Base-by-base conservation (phyloP, 2,329 filamentous ascomycete genomes). In the Paecilomyces variotii region DNA sequence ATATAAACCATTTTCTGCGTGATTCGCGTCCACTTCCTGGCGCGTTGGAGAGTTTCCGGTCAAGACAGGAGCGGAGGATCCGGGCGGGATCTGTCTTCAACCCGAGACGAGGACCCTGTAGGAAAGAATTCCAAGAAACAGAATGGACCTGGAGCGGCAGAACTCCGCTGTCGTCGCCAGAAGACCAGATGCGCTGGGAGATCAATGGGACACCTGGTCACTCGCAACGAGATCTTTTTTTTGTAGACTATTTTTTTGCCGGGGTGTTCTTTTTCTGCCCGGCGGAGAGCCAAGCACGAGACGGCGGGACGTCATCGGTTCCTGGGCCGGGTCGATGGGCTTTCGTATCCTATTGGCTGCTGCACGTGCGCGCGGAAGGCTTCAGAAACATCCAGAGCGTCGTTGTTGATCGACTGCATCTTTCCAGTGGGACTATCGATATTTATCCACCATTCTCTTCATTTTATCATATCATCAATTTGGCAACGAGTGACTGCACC, bases 1-100 rank as follows among this genome's bases (percentile, higher is more conserved):
- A 99, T 91, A 82, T 97, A 97, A 62, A 94, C 92, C 91, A 97
- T 97, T 57, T 68, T 80, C 65, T 28, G 24, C 9, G 24, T 52
- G 24, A 27, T 1, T 28, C 50, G 27, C 10, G 39, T 45, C 39
- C 19, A 45, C n/a, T 24, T 32, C 30, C 30, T 32, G 30, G 30
- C 30, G 30, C 30, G 30, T 10, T 32, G 30, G 30, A 32, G 30
- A 32, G 30, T 10, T 32, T 32, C 30, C 4, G 30, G 11, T 14
- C 39, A 19, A 19, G 39, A 45, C 7, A 19, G 54, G n/a, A 34
- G 45, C 45, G 56, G 27, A 57, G 28, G 30, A 9, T n/a, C 24
- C 56, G 56, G n/a, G 24, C n/a, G 12, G 49, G 12, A 32, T 25
- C 53, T 2, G 12, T 55, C 39, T 45, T 45, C 39, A 19, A 14